Percentiles rank a stretch among this genome's conserved stretches.
Conservation (phyloP, 768 basidiomycete genomes). For the Glaciozyma martinii region DNA sequence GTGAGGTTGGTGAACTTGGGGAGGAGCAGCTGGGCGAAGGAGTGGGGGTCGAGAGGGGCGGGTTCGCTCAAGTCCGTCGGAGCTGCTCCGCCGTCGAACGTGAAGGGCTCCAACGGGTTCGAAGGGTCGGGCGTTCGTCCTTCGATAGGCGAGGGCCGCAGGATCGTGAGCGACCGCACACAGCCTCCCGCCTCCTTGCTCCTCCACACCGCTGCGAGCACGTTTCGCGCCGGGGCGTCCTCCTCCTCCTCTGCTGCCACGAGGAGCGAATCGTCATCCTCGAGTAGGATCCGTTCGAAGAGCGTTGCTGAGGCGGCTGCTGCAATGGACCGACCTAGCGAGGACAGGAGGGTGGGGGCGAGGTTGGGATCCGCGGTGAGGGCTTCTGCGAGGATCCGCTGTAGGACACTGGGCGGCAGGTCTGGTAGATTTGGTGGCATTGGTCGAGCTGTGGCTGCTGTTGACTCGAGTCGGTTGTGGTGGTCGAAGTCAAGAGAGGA, state of each 20-base stretch:
- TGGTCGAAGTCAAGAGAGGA: too few relatives aligned
- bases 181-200: neutral
- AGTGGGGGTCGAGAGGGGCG: slow-evolving; percentile 7
- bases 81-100: neutral
- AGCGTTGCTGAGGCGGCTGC: neutral
- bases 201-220: slow-evolving; percentile 1
- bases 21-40: slow-evolving; percentile 10
- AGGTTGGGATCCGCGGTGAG: neutral
- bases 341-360: neutral
- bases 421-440: too few relatives aligned
- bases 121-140: neutral
- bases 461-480: too few relatives aligned
- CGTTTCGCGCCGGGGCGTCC: neutral
- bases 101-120: neutral
- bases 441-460: too few relatives aligned
- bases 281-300: neutral
- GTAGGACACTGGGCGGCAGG: slow-evolving; percentile 7
- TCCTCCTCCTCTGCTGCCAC: neutral
- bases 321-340: neutral
- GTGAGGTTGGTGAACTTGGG: slow-evolving; percentile 7
- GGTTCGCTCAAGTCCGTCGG: neutral
- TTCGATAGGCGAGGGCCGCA: neutral
- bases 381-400: slow-evolving; percentile 11
- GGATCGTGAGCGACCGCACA: neutral
- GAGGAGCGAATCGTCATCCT: slow-evolving; percentile 20